Evolutionary conservation across 1,284 basidiomycete genomes (phyloP).

Genomic region (Trichosporon sp.): DNA sequence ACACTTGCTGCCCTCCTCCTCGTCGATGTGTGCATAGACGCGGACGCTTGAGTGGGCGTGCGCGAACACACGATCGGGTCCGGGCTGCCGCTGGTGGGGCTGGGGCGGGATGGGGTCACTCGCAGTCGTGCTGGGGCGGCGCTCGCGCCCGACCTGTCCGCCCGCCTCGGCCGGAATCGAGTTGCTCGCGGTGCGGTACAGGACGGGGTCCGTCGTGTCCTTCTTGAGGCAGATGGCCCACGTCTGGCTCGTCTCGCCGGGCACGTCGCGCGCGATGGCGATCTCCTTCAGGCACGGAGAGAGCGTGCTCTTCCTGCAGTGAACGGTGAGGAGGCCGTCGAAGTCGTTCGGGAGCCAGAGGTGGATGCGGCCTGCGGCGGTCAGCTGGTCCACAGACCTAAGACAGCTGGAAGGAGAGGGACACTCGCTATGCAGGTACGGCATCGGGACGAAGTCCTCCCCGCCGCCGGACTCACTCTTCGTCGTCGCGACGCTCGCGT

Average conservation of each 20-base stretch:
- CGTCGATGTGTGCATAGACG: background rate
- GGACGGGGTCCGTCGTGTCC: background rate
- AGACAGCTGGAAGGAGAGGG: background rate
- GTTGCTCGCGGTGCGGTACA: background rate
- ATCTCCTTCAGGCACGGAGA: background rate
- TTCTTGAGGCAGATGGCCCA: background rate
- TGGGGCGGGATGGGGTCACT: background rate
- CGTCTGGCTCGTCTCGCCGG: background rate
- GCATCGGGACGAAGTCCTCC: background rate
- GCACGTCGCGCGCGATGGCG: background rate
- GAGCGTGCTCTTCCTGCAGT: background rate
- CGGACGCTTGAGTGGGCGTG: background rate
- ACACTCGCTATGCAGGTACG: background rate
- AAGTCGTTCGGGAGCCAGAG: slow-evolving; percentile 2
- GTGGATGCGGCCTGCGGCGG: background rate
- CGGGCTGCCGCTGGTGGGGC: background rate
- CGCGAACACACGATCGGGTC: background rate
- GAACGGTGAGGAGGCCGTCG: background rate
- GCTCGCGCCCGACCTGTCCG: background rate
- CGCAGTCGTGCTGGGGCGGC: background rate
- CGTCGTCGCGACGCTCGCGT: background rate
- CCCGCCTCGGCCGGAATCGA: background rate
- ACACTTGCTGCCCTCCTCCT: background rate
- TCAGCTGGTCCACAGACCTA: background rate
- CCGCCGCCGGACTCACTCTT: background rate